Evolutionary conservation across 2,329 filamentous ascomycete species (phyloP).

Genomic region (Coleophoma crateriformis): DNA sequence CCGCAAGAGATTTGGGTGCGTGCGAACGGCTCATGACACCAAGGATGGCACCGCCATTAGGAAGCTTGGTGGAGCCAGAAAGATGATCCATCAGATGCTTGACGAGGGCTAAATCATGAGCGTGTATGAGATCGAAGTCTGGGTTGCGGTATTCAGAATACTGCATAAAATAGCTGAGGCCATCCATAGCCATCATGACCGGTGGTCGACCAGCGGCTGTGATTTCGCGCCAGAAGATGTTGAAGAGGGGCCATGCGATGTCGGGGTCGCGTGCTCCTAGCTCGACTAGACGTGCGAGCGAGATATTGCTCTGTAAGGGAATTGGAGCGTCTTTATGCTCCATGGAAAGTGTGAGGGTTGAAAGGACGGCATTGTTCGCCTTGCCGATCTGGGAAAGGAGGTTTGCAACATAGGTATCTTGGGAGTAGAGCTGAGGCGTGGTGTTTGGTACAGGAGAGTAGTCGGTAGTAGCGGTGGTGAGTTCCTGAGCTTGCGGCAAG

Average conservation of each 20-base stretch:
- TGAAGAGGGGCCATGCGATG: slow-evolving; percentile 73
- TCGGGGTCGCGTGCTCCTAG: slow-evolving; percentile 70
- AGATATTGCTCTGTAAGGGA: slow-evolving; percentile 49
- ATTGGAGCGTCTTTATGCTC: slow-evolving; percentile 53
- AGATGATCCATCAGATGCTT: slow-evolving; percentile 71
- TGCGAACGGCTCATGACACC: slow-evolving; percentile 72
- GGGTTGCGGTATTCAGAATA: slow-evolving; percentile 69
- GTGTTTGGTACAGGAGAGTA: slow-evolving; percentile 66
- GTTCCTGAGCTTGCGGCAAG: slow-evolving; percentile 59
- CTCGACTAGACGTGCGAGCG: slow-evolving; percentile 63
- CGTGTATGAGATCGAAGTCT: slow-evolving; percentile 70
- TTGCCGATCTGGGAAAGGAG: slow-evolving; percentile 68
- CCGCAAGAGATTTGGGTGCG: slow-evolving; percentile 53
- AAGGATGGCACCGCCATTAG: slow-evolving; percentile 75
- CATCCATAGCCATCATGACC: slow-evolving; percentile 74
- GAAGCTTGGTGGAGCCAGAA: slow-evolving; percentile 47
- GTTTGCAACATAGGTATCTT: slow-evolving; percentile 70
- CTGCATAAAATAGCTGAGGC: slow-evolving; percentile 76
- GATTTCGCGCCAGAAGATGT: slow-evolving; percentile 78
- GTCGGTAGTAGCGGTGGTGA: slow-evolving; percentile 74
- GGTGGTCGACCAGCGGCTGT: slow-evolving; percentile 41
- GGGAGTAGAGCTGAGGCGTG: slow-evolving; percentile 59
- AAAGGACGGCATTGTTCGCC: slow-evolving; percentile 65
- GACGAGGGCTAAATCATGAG: slow-evolving; percentile 76
- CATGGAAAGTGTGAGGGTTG: slow-evolving; percentile 39